These are phyloP conservation scores for Neurospora sp. DNA, from an alignment of 2,329 filamentous ascomycete species.

Conservation along the genomic window DNA sequence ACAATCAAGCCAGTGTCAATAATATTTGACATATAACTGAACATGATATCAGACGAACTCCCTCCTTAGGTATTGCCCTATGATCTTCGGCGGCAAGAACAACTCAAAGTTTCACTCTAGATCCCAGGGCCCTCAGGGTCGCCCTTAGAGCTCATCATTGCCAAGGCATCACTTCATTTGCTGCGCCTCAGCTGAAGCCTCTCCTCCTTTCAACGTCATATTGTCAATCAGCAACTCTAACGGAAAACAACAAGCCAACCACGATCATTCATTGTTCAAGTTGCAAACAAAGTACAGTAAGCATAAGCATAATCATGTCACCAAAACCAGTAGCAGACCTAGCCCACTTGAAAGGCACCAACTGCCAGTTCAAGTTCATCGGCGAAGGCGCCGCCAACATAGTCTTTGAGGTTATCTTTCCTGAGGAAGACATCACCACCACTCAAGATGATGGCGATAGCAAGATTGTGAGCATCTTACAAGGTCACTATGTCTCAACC, in stretches of 20 bases:
- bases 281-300: neutral
- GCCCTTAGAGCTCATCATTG: neutral
- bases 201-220: neutral
- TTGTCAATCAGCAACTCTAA: neutral
- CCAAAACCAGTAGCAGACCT: neutral
- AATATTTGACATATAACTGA: neutral
- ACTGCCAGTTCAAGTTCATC: conserved; percentile 27
- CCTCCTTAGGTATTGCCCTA: neutral
- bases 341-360: neutral
- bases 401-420: conserved; percentile 48
- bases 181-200: neutral
- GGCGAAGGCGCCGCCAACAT: conserved; percentile 70
- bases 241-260: neutral
- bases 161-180: neutral
- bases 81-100: neutral
- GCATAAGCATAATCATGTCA: neutral
- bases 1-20: neutral
- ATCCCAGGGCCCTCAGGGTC: neutral
- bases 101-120: neutral
- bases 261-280: neutral
- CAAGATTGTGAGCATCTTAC: conserved; percentile 1
- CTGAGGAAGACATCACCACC: conserved; percentile 9
- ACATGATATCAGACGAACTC: neutral
- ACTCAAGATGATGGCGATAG: neutral
- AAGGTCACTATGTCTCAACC: conserved; percentile 4